Evolutionary conservation across 371 early-diverging fungal genomes (phyloP), one percentile per base, ranked within the genome.

Genomic region (Syncephalastrum monosporum): DNA sequence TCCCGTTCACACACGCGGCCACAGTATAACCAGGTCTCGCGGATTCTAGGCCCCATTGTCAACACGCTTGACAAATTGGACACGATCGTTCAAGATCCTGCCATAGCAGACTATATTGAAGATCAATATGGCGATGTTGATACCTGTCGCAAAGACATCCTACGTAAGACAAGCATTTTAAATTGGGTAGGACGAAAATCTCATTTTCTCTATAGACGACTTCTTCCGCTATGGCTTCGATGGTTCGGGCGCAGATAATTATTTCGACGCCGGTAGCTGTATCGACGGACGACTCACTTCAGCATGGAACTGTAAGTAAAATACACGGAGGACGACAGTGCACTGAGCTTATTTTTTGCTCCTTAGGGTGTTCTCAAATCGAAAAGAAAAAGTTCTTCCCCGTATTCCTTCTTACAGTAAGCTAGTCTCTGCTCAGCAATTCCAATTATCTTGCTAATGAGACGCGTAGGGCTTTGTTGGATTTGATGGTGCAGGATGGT

Each of bases 221-320:
- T 97, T 98, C 61, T 98, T 98, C 86, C 81, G 90, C 23, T 87
- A 83, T 64, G 98, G 91, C 1, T 98, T 98, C 76, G 95, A 98
- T 72, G 98, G 98, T 1, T 92, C 93, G 19, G 98, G 98, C 8
- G 94, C 91, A 0, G 94, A 94, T 67, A 95, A 94, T 68, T 96
- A 91, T 62, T 95, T 91, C 74, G 91, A 94, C 61, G 97, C 98
- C 13, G 98, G 98, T 24, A 75, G 88, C 44, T 98, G 98, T 71
- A 96, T 98, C 71, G 98, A 98, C 60, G 98, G 97, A 38, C 82
- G 98, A 45, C 72, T 98, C 60, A 98, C 97, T 1, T 88, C 89
- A 29, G 92, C 93, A 14, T 93, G 96, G 97, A 96, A 98, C 75
- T 98, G 82, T 77, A 68, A 64, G 69, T 50, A 7, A 8, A 50